Evolutionary conservation across 2,329 filamentous ascomycete species (phyloP).

Genomic region (Metarhizium sp.): DNA sequence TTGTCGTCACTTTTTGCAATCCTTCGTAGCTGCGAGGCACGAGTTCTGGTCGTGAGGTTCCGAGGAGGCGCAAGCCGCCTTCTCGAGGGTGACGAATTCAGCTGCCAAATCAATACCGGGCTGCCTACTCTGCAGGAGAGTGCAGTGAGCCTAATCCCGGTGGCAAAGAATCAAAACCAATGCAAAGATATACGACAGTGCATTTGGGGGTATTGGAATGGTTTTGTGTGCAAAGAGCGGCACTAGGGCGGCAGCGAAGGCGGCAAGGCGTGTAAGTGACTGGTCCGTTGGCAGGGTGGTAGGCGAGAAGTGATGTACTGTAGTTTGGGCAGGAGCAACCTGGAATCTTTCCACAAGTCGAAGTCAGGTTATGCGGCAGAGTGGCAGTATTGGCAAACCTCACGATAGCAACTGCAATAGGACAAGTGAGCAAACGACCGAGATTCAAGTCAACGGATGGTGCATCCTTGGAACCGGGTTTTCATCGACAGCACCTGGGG

Average conservation of each 20-base stretch:
- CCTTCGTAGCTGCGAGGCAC: background rate
- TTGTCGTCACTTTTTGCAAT: background rate
- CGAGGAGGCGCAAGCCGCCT: background rate
- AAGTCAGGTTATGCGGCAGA: background rate
- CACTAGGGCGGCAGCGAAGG: background rate
- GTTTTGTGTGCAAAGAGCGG: background rate
- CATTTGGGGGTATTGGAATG: background rate
- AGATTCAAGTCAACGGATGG: background rate
- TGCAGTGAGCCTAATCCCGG: background rate
- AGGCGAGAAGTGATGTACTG: background rate
- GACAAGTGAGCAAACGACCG: background rate
- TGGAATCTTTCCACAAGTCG: background rate
- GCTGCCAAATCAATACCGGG: background rate
- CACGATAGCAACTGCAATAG: background rate
- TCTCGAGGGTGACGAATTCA: background rate
- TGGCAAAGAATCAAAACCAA: background rate
- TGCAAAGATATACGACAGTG: background rate
- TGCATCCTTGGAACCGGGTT: background rate
- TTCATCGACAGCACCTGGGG: background rate
- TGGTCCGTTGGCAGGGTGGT: background rate
- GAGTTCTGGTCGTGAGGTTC: background rate
- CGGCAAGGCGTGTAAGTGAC: slow-evolving; percentile 4
- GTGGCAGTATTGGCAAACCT: background rate
- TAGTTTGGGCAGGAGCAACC: slow-evolving; percentile 5
- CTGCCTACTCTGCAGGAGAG: background rate